A percentile compares a stretch with the other conserved stretches of the same genome.
Conservation (phyloP, 257 asterid species). For the Salvia miltiorrhiza region DNA sequence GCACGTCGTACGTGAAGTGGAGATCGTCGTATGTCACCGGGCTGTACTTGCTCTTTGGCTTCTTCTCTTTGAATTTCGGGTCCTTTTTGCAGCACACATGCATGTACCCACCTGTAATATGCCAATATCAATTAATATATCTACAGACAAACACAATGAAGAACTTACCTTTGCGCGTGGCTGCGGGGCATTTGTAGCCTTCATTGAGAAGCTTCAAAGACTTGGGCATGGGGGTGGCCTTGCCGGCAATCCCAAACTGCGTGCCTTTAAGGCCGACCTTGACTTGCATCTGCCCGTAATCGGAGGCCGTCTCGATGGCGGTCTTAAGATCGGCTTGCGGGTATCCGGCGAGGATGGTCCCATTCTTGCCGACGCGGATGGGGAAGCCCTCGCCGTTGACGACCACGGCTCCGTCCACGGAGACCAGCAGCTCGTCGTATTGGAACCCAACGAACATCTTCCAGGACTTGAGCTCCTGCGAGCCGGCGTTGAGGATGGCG, state of each 20-base stretch:
- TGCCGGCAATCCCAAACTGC: conserved; percentile 48
- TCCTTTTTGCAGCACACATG: conserved; percentile 72
- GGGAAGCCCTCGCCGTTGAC: conserved; percentile 61
- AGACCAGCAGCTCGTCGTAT: conserved; percentile 64
- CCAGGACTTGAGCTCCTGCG: conserved; percentile 69
- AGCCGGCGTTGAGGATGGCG: conserved; percentile 54
- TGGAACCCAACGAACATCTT: conserved; percentile 62
- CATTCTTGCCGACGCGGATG: conserved; percentile 51
- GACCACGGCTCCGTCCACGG: conserved; percentile 69
- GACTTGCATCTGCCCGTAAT: conserved; percentile 58
- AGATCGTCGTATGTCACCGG: conserved; percentile 66
- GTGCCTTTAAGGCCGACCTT: conserved; percentile 65
- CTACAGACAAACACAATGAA: no score
- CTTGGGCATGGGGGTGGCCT: conserved; percentile 67
- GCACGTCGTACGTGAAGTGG: conserved; percentile 67
- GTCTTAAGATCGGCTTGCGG: conserved; percentile 78
- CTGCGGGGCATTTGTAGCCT: conserved; percentile 74
- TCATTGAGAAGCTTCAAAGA: conserved; percentile 58
- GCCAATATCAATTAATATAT: no score
- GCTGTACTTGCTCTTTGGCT: conserved; percentile 37
- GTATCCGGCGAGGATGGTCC: conserved; percentile 61
- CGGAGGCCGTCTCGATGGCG: conserved; percentile 88
- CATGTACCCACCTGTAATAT: conserved; percentile 58
- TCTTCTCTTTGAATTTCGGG: conserved; percentile 62
- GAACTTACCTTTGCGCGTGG: conserved; percentile 37